Base-by-base conservation (phyloP, 2,329 filamentous ascomycete species). In the Trichoderma brevicompactum region DNA sequence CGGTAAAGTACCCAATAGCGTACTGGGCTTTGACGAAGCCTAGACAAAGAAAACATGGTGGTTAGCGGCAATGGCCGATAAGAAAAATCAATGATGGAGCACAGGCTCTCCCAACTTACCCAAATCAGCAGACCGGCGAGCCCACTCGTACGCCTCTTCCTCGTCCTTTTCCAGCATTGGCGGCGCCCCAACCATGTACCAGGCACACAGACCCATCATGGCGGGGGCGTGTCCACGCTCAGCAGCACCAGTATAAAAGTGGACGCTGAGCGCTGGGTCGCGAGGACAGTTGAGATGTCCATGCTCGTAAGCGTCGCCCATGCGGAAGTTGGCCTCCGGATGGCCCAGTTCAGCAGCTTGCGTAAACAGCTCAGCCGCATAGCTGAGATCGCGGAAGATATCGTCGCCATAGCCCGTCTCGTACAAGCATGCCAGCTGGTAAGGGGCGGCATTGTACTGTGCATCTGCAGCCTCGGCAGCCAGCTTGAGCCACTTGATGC, bases 121-220 rank as follows among this genome's bases (percentile, higher is more conserved):
- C 69, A 89, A 83, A 68, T 95, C 90, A 38, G 94, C 94, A 63
- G 95, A 92, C 73, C 89, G 89, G 72, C 88, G 88, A 15, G 95
- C 94, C 95, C 95, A 99, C 76, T 97, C 94, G 73, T 96, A 98
- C 9, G 95, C 95, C 77, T 99, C 95, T 70, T 90, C 90, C 76
- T 98, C 94, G 72, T 99, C 94, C 78, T 95, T 97, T 67, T 97
- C 94, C 23, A 99, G 80, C 13, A 98, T 88, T 0, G 94, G 93
- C 70, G 94, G 91, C 1, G 95, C 95, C 10, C 95, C 95, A 46
- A 98, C 91, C 84, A 98, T 91, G 77, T 98, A 99, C 95, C 95
- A 99, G 10, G 95, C 95, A 78, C 95, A 99, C 8, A 99, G 83
- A 5, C 94, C 94, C 94, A 99, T 97, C 93, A 98, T 98, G 54